A percentile compares a stretch with the other conserved stretches of the same genome.
These are phyloP conservation scores for Haplosporangium sp. DNA, from an alignment of 371 early-diverging fungal species.

Conservation along the genomic window DNA sequence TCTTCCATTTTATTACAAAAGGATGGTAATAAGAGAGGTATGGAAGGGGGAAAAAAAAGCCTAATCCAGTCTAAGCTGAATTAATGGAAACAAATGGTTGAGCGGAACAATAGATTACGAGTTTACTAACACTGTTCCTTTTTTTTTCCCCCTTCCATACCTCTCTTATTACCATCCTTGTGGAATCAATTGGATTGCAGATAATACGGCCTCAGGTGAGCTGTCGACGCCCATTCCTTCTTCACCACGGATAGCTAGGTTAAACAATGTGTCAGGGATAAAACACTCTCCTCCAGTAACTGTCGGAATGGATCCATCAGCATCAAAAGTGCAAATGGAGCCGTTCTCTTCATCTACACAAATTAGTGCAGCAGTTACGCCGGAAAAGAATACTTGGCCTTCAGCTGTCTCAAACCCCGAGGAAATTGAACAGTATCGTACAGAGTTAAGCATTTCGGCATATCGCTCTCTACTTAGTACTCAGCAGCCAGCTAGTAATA, in stretches of 20 bases:
- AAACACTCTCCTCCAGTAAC: conserved; percentile 9
- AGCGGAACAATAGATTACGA: no score
- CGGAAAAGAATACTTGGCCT: conserved; percentile 47
- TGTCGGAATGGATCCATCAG: conserved; percentile 9
- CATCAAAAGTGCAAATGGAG: conserved; percentile 27
- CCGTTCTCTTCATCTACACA: conserved; percentile 36
- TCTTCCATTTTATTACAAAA: conserved; percentile 1
- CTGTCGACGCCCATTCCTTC: not conserved
- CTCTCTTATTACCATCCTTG: not conserved
- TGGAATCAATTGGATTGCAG: not conserved
- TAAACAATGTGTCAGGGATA: not conserved
- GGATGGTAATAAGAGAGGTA: not conserved
- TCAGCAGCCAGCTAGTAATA: conserved; percentile 25
- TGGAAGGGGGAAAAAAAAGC: not conserved
- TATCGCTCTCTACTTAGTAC: conserved; percentile 51
- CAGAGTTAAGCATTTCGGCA: conserved; percentile 53
- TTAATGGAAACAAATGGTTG: conserved; percentile 3
- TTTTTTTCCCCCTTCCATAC: not conserved
- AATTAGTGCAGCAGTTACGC: conserved; percentile 27
- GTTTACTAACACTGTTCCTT: not conserved
- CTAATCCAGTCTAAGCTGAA: not conserved
- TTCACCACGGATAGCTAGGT: conserved; percentile 29
- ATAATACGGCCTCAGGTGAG: not conserved
- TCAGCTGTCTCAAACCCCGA: conserved; percentile 31
- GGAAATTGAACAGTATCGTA: conserved; percentile 51